Base-by-base conservation (phyloP, 257 asterid species). In the Fraxinus cuspidata region DNA sequence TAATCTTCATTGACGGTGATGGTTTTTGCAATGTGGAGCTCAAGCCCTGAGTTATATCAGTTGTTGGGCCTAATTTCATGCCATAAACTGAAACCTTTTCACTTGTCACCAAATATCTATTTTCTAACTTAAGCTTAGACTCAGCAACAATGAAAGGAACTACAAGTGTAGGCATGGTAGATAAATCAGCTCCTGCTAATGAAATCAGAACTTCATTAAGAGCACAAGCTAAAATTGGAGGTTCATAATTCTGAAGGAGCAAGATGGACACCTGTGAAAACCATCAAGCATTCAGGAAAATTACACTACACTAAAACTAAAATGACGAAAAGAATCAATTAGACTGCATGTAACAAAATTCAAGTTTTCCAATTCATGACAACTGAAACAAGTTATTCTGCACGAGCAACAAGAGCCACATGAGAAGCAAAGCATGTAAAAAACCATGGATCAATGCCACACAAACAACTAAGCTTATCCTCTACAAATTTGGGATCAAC, bases 161-260 rank as follows among this genome's bases (percentile, higher is more conserved):
- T 32, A 94, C 60, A 34, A 94, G 37, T 40, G 90, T 88, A 28
- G 96, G 97, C 73, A 71, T 47, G 37, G 83, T 68, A n/a, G 92
- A 79, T 25, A 65, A 77, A 66, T 78, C 82, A n/a, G 85, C 90
- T 81, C 87, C 90, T 53, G 77, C 47, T 73, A 94, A 58, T 25
- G 82, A 78, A 83, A 85, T 80, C 83, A 94, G 86, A 79, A 90
- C 85, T 86, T 94, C 97, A 84, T 88, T 89, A 49, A 94, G 70
- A 31, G 95, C 97, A 85, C 96, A 94, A 23, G 91, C 92, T 75
- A 92, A 84, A 79, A 89, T 34, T 42, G 97, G 96, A 68, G 97
- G 85, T 81, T 87, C 88, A 23, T 88, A 90, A 76, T 77, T 83
- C 66, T 91, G 92, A 86, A 94, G 42, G 29, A 88, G 88, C 83